A percentile compares a stretch with the other conserved stretches of the same genome.
phyloP scores from a whole-genome alignment of 1,284 basidiomycete genomes.

The Ustilago bromivora region DNA sequence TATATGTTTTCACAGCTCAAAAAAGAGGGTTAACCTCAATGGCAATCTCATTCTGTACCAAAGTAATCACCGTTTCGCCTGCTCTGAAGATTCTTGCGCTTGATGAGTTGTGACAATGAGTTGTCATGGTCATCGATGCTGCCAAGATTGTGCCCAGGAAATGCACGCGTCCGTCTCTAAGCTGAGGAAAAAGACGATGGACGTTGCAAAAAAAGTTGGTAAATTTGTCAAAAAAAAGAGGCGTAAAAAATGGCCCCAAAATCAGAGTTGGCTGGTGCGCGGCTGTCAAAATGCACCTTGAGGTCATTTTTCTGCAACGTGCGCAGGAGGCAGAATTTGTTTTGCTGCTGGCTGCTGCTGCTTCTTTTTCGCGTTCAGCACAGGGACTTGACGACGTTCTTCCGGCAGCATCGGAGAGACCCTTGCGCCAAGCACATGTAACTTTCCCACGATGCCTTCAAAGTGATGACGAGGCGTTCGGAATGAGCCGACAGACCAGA shows the following conservation, averaged over 20 bases:
- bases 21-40: neutral
- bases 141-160: neutral
- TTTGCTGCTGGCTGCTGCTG: neutral
- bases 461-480: neutral
- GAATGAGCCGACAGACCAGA: neutral
- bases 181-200: neutral
- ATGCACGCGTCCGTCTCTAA: neutral
- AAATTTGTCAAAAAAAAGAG: neutral
- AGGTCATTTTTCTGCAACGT: conserved; percentile 36
- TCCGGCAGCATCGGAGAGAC: neutral
- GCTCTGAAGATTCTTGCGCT: neutral
- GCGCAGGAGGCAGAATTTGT: conserved; percentile 22
- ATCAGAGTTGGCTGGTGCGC: neutral
- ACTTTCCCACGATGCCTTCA: neutral
- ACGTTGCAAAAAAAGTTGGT: neutral
- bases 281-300: conserved; percentile 17
- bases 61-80: neutral
- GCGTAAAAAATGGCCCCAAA: neutral
- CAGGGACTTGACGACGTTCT: neutral
- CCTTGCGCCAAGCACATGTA: neutral
- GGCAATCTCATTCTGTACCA: conserved; percentile 4
- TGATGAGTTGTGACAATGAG: neutral
- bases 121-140: neutral
- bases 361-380: neutral
- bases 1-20: neutral